Evolutionary conservation across 129 eudicot species (phyloP), one percentile per base, ranked within the genome.

Genomic region (Calendula officinalis): DNA sequence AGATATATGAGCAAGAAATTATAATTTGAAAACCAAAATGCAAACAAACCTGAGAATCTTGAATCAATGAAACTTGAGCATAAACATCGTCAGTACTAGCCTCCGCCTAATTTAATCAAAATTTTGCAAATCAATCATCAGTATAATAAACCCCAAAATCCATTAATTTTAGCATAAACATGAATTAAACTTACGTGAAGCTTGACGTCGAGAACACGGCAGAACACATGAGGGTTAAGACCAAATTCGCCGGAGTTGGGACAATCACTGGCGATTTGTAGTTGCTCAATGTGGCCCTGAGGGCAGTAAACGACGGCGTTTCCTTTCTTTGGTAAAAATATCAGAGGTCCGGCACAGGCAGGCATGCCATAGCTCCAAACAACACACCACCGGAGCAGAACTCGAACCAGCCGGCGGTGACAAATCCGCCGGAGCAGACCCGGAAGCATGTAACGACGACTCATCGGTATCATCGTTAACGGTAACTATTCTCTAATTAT

Each of bases 351-450:
- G 0, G 99, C 99, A 77, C 99, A 94, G 2, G 99, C n/a, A n/a
- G n/a, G n/a, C 97, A 75, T 86, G 99, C 99, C 99, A 94, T 7
- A 94, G 74, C 90, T 94, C 99, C 95, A 94, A 77, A 64, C 95
- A 94, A 62, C 83, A 86, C 55, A 68, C 74, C 49, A 79, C 73
- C 61, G 82, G 64, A 60, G 75, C 42, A 40, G 38, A 33, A 66
- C 50, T 39, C 10, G 60, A 22, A 53, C 52, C 59, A 53, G 36
- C 62, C 47, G 51, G 40, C 27, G 77, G 43, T 67, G 48, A 33
- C 70, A 69, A 75, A 45, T 34, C 66, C 51, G 50, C 69, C 38
- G 83, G 56, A 47, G 43, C 60, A n/a, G 75, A 67, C 56, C 72
- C 77, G 8, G 72, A 66, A 13, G 50, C 56, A 5, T 44, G 14